Conservation (phyloP, 2,329 filamentous ascomycete genomes). For the Pyrenochaeta sp. region DNA sequence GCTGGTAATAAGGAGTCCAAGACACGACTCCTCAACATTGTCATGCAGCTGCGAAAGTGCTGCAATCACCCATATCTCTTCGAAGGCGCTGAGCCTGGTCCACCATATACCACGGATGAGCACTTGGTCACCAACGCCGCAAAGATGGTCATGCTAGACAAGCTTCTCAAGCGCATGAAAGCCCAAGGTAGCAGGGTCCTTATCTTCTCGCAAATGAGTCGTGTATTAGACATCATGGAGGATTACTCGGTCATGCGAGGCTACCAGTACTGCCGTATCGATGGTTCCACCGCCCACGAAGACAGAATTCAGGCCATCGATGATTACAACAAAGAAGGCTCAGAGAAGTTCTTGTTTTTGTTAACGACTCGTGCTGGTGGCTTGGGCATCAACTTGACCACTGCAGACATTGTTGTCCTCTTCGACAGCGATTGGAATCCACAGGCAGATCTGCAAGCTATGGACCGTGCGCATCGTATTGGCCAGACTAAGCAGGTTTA, state of each 20-base stretch:
- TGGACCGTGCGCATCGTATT: slow-evolving; percentile 98
- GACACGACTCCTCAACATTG: slow-evolving; percentile 95
- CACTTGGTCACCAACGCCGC: slow-evolving; percentile 92
- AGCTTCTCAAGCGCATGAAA: slow-evolving; percentile 83
- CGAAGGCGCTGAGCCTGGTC: slow-evolving; percentile 94
- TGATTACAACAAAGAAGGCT: slow-evolving; percentile 95
- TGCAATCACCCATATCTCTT: slow-evolving; percentile 99
- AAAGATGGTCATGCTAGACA: slow-evolving; percentile 98
- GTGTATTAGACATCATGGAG: slow-evolving; percentile 93
- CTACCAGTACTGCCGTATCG: slow-evolving; percentile 96
- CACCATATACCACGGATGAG: slow-evolving; percentile 97
- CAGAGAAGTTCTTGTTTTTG: slow-evolving; percentile 89
- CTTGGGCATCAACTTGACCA: slow-evolving; percentile 94
- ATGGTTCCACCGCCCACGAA: slow-evolving; percentile 95
- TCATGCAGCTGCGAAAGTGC: slow-evolving; percentile 99
- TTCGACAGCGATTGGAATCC: slow-evolving; percentile 99
- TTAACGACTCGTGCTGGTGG: slow-evolving; percentile 95
- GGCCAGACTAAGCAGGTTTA: slow-evolving; percentile 98
- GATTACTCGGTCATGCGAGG: slow-evolving; percentile 97
- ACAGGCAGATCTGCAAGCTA: slow-evolving; percentile 96
- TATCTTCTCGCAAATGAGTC: slow-evolving; percentile 99
- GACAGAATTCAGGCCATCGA: slow-evolving; percentile 98
- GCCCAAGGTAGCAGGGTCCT: slow-evolving; percentile 92
- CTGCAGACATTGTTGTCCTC: slow-evolving; percentile 92
- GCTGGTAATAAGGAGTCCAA: slow-evolving; percentile 97